phyloP scores from a whole-genome alignment of 164 flowering plant species.

The Kingdonia uniflora region DNA sequence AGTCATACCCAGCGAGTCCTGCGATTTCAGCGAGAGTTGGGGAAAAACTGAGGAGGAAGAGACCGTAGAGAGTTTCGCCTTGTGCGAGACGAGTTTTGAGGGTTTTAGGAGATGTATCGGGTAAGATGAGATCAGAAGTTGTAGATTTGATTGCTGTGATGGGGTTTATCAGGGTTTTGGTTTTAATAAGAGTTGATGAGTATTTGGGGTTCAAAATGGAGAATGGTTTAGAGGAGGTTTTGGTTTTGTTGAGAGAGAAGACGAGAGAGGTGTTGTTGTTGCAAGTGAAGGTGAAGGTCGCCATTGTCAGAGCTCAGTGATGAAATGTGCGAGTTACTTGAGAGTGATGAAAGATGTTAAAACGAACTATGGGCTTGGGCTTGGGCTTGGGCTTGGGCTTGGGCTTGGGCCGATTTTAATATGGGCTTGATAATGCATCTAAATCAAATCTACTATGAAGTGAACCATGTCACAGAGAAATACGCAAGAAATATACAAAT shows the following conservation, averaged over 20 bases:
- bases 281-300: neutral
- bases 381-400: too few relatives aligned
- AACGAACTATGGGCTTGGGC: too few relatives aligned
- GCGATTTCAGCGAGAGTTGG: constrained; percentile 85
- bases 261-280: constrained; percentile 7
- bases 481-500: too few relatives aligned
- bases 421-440: too few relatives aligned
- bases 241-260: constrained; percentile 1
- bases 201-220: constrained; percentile 8
- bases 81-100: constrained; percentile 64
- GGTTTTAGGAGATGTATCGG: constrained; percentile 11
- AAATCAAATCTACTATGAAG: too few relatives aligned
- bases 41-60: constrained; percentile 79
- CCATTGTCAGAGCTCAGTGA: neutral
- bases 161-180: constrained; percentile 3
- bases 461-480: too few relatives aligned
- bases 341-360: too few relatives aligned
- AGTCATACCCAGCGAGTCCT: constrained; percentile 83
- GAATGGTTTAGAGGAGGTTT: neutral
- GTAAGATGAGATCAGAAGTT: constrained; percentile 17
- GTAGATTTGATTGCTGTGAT: constrained; percentile 6
- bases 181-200: constrained; percentile 2
- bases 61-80: constrained; percentile 77
- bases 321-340: too few relatives aligned
- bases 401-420: too few relatives aligned